Conservation (phyloP, 2,329 filamentous ascomycete species). For the Pestalotiopsis sp. region DNA sequence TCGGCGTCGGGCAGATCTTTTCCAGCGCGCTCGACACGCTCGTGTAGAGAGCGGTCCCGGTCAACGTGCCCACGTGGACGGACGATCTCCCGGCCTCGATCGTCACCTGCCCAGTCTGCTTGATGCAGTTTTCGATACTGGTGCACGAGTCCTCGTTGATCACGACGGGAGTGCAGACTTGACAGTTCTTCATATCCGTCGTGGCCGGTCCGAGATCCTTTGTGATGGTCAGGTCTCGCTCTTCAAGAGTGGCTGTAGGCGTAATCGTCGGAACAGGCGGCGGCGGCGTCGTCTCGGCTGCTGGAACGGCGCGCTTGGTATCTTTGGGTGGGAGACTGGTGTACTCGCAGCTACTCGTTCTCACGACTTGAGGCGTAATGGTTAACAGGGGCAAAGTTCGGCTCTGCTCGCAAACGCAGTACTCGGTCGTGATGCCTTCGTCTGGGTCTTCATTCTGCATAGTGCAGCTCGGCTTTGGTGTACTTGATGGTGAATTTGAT, state of each 20-base stretch:
- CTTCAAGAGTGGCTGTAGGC: slow-evolving; percentile 8
- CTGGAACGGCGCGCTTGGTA: slow-evolving; percentile 11
- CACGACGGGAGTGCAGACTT: slow-evolving; percentile 15
- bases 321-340: slow-evolving; percentile 15
- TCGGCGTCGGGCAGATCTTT: slow-evolving; percentile 16
- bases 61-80: slow-evolving; percentile 16
- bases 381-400: slow-evolving; percentile 16
- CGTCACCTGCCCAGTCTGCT: slow-evolving; percentile 15
- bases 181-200: slow-evolving; percentile 12
- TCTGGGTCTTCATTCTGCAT: slow-evolving; percentile 18
- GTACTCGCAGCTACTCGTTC: slow-evolving; percentile 14
- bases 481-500: not conserved
- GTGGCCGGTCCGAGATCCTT: slow-evolving; percentile 9
- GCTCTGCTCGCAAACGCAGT: slow-evolving; percentile 15
- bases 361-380: slow-evolving; percentile 13
- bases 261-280: slow-evolving; percentile 8
- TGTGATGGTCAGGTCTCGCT: slow-evolving; percentile 23
- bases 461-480: slow-evolving; percentile 14
- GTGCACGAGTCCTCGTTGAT: slow-evolving; percentile 17
- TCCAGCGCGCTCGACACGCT: slow-evolving; percentile 15
- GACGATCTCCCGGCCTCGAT: slow-evolving; percentile 18
- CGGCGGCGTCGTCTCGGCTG: not conserved
- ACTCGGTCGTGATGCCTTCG: slow-evolving; percentile 14
- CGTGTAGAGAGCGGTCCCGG: slow-evolving; percentile 15
- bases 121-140: slow-evolving; percentile 15